Evolutionary conservation across 257 asterid genomes (phyloP).

Genomic region (Solanum infundibuliforme): DNA sequence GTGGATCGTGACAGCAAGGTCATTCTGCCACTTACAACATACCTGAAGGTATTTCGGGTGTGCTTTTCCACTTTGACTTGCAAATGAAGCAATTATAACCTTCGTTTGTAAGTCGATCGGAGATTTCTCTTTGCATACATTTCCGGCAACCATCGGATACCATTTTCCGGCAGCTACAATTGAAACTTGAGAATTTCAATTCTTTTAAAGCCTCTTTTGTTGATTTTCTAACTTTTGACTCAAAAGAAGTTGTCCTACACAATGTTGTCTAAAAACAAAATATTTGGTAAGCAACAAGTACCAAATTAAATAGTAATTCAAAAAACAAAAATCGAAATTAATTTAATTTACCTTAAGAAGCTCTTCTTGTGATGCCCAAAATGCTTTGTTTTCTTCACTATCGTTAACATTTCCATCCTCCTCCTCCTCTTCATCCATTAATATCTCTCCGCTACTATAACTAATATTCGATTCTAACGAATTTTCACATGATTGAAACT

Average conservation of each 20-base stretch:
- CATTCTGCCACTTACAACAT: background rate
- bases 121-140: slow-evolving; percentile 12
- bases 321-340: background rate
- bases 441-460: background rate
- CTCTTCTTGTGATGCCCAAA: slow-evolving; percentile 23
- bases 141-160: slow-evolving; percentile 9
- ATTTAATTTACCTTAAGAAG: slow-evolving; percentile 18
- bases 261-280: slow-evolving; percentile 13
- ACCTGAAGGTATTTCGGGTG: slow-evolving; percentile 12
- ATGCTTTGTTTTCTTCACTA: slow-evolving; percentile 10
- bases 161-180: slow-evolving; percentile 24
- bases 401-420: slow-evolving; percentile 1
- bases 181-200: background rate
- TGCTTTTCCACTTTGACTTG: slow-evolving; percentile 29
- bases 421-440: slow-evolving; percentile 10
- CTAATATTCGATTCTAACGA: background rate
- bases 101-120: slow-evolving; percentile 2
- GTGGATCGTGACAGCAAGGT: background rate
- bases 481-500: slow-evolving; percentile 7
- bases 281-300: background rate
- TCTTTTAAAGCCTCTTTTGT: slow-evolving; percentile 23
- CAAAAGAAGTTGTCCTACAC: slow-evolving; percentile 17
- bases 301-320: background rate
- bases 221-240: slow-evolving; percentile 12
- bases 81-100: slow-evolving; percentile 23